Conservation (phyloP, 2,329 filamentous ascomycete species). For the Neonectria ditissima region DNA sequence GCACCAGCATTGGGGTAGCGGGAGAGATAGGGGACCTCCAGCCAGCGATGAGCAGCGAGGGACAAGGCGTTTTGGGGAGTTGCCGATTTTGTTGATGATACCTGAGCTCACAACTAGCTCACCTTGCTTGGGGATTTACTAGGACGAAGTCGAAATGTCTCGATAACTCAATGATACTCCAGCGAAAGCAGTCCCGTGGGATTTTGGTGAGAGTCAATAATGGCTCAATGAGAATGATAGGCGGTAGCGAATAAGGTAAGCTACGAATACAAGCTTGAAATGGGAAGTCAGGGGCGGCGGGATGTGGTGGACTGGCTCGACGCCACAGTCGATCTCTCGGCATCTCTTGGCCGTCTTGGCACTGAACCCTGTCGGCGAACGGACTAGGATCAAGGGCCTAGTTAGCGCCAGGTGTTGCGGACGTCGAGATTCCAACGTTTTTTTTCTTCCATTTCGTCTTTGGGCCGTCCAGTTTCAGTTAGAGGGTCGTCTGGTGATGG, state of each 20-base stretch:
- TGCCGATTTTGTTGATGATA: conserved; percentile 42
- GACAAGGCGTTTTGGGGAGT: conserved; percentile 39
- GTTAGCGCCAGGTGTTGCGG: neutral
- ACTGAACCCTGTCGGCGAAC: conserved; percentile 4
- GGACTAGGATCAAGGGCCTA: neutral
- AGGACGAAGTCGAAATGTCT: neutral
- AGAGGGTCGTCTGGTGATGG: neutral
- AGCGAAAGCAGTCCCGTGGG: neutral
- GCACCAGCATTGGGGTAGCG: conserved; percentile 10
- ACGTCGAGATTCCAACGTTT: neutral
- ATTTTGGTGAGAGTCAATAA: no score
- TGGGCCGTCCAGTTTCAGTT: neutral
- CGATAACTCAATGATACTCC: neutral
- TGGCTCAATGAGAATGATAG: no score
- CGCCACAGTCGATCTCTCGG: conserved; percentile 38
- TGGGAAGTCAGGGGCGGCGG: conserved; percentile 5
- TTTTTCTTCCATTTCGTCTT: neutral
- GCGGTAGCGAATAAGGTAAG: neutral
- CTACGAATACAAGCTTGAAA: neutral
- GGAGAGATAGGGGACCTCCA: neutral
- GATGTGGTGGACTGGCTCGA: neutral
- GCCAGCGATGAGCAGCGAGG: conserved; percentile 20
- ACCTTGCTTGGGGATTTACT: conserved; percentile 24
- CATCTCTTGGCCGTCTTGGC: conserved; percentile 43
- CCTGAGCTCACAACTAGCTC: conserved; percentile 43